Evolutionary conservation across 176 grass and related monocot species (phyloP).

Genomic region (Cenchrus fungigraminus): DNA sequence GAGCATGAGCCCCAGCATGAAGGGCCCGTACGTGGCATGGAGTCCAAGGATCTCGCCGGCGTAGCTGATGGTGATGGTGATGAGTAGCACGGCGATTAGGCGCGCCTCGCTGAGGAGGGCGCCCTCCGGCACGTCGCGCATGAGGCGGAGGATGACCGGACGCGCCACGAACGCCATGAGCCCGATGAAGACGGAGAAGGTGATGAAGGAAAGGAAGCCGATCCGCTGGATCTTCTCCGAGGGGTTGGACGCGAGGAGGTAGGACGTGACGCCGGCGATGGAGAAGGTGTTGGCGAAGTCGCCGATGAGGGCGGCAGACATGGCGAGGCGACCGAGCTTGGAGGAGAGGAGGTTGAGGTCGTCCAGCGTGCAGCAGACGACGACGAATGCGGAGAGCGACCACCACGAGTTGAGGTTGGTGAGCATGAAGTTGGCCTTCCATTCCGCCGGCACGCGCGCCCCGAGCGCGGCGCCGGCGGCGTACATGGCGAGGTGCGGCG

Average conservation of each 20-base stretch:
- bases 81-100: conserved; percentile 60
- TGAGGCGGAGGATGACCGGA: conserved; percentile 56
- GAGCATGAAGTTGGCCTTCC: conserved; percentile 23
- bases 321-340: conserved; percentile 83
- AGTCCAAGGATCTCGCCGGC: conserved; percentile 65
- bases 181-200: conserved; percentile 48
- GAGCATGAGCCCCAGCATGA: conserved; percentile 76
- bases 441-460: background rate
- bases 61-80: conserved; percentile 34
- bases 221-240: conserved; percentile 43
- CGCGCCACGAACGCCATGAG: conserved; percentile 55
- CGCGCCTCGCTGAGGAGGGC: conserved; percentile 57
- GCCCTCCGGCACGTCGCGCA: conserved; percentile 66
- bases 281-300: conserved; percentile 61
- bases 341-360: conserved; percentile 91
- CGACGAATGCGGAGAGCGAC: conserved; percentile 76
- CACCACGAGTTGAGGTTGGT: conserved; percentile 55
- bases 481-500: conserved; percentile 43
- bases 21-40: conserved; percentile 61
- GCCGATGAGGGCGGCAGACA: conserved; percentile 75
- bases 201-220: conserved; percentile 38
- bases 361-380: conserved; percentile 63
- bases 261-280: conserved; percentile 44
- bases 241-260: conserved; percentile 46
- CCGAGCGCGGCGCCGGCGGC: background rate